Conservation (phyloP, 257 asterid genomes). For the Solanum etuberosum region DNA sequence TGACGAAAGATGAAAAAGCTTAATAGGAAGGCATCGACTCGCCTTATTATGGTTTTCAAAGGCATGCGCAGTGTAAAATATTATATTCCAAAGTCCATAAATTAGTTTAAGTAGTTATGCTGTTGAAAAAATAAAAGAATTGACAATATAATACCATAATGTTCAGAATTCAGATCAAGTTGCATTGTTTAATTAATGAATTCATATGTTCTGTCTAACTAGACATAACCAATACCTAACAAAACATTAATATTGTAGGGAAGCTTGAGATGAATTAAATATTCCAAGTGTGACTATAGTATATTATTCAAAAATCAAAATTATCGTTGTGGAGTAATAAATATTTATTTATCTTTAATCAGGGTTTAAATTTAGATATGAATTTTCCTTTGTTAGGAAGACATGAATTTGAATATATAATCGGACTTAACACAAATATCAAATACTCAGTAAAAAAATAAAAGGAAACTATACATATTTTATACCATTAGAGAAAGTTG, state of each 20-base stretch:
- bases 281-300: background rate
- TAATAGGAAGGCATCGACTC: background rate
- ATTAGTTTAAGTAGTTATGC: background rate
- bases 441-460: background rate
- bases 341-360: accelerated
- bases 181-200: background rate
- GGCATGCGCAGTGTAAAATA: background rate
- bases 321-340: accelerated
- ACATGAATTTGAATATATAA: background rate
- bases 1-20: background rate
- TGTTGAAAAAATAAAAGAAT: background rate
- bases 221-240: background rate
- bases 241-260: background rate
- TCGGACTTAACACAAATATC: background rate
- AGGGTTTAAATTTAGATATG: background rate
- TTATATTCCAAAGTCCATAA: background rate
- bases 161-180: background rate
- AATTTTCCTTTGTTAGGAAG: background rate
- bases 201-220: background rate
- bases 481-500: background rate
- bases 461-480: too few relatives aligned
- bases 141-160: background rate
- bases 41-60: background rate
- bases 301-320: background rate
- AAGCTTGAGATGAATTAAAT: background rate